Percentiles rank a stretch among this genome's conserved stretches.
These are phyloP conservation scores for Phyllosticta paracitricarpa DNA, from an alignment of 2,329 filamentous ascomycete genomes.

Conservation along the genomic window DNA sequence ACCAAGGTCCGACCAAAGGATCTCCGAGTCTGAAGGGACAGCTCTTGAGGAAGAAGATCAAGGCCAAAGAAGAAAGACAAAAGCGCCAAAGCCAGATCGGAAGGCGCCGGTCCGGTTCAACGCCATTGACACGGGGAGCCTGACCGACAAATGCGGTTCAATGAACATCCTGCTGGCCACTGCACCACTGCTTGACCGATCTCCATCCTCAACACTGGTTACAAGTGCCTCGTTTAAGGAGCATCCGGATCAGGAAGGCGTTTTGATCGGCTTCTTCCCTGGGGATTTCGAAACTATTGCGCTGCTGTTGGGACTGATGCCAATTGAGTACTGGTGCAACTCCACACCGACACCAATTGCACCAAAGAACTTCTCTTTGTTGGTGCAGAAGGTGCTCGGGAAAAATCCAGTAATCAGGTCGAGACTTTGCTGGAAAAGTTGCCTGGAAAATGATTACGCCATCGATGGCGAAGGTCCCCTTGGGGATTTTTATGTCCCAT, in stretches of 20 bases:
- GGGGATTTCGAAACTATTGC: background rate
- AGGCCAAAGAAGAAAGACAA: too few relatives aligned
- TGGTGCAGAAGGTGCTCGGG: background rate
- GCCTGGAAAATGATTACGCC: background rate
- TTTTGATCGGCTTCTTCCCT: background rate
- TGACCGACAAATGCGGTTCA: slow-evolving; percentile 34
- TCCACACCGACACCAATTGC: background rate
- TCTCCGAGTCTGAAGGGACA: background rate
- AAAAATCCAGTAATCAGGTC: background rate
- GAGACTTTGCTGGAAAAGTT: background rate
- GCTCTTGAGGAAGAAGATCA: too few relatives aligned
- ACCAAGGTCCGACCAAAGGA: background rate
- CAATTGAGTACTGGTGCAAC: background rate
- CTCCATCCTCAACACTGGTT: slow-evolving; percentile 38
- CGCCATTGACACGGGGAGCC: slow-evolving; percentile 45
- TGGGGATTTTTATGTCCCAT: background rate
- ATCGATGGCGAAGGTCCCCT: background rate
- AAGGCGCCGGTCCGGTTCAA: slow-evolving; percentile 37
- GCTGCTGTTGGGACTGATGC: background rate
- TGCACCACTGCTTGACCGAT: slow-evolving; percentile 37
- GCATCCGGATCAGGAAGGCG: slow-evolving; percentile 12
- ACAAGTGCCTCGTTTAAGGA: slow-evolving; percentile 36
- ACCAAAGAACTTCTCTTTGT: background rate
- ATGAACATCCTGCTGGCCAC: slow-evolving; percentile 39
- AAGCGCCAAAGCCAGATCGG: too few relatives aligned